phyloP scores from a whole-genome alignment of 2,329 filamentous ascomycete species.

The Colletotrichum cuscutae region DNA sequence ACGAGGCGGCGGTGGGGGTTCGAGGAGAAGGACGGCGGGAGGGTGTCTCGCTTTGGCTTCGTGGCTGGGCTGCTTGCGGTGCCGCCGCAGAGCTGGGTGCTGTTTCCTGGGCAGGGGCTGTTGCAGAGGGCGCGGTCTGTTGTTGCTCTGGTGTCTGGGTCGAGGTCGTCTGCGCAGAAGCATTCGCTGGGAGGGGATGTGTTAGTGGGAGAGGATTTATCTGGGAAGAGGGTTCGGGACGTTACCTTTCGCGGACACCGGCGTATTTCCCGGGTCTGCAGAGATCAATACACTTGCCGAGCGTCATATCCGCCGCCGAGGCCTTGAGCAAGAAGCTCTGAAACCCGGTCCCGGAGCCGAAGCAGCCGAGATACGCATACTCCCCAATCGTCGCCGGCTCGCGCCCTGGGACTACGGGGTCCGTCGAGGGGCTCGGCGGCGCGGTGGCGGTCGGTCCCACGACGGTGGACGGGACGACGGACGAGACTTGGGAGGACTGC shows the following conservation, averaged over 20 bases:
- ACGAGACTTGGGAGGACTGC: background rate
- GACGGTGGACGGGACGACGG: background rate
- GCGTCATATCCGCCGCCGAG: conserved; percentile 50
- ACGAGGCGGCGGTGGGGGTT: conserved; percentile 15
- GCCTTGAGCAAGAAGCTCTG: conserved; percentile 45
- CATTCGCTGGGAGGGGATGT: conserved; percentile 42
- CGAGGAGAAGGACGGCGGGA: no score
- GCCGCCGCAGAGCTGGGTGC: conserved; percentile 54
- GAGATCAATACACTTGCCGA: conserved; percentile 48
- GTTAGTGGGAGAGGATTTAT: background rate
- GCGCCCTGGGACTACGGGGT: conserved; percentile 35
- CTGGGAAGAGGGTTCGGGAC: background rate
- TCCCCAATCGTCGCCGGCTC: conserved; percentile 47
- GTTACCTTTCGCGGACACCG: conserved; percentile 48
- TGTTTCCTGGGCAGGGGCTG: conserved; percentile 53
- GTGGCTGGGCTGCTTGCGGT: conserved; percentile 30
- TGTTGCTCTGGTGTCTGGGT: conserved; percentile 50
- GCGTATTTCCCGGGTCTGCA: conserved; percentile 51
- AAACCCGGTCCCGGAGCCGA: conserved; percentile 50
- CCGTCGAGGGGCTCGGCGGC: conserved; percentile 21
- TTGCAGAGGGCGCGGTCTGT: conserved; percentile 46
- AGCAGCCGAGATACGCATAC: conserved; percentile 53
- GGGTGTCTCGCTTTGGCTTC: no score
- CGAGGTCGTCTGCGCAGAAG: conserved; percentile 56
- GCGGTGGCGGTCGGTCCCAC: conserved; percentile 5